Evolutionary conservation across 441 rosid genomes (phyloP).

Genomic region (Syzygium syzygioides): DNA sequence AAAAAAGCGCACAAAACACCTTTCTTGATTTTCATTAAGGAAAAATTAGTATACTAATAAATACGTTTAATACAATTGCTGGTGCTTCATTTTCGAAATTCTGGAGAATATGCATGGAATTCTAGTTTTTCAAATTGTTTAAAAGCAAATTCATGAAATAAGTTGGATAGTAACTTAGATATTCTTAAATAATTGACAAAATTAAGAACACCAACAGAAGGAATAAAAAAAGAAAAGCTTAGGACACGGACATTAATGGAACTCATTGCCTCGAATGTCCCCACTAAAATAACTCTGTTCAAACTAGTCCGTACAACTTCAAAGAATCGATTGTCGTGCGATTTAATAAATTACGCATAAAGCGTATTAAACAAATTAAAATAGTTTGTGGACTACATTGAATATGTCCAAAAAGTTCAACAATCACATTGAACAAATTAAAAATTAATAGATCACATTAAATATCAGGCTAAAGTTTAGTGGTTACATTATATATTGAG

Average conservation of each 20-base stretch:
- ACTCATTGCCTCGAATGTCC: too few relatives aligned
- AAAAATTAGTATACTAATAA: not conserved
- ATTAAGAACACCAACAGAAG: accelerated
- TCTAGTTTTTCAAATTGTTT: not conserved
- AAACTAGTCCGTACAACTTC: not conserved
- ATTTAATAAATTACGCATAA: too few relatives aligned
- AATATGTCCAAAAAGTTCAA: too few relatives aligned
- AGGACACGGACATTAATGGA: too few relatives aligned
- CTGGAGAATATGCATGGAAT: not conserved
- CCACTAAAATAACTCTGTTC: accelerated
- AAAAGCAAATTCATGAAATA: not conserved
- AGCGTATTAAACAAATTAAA: too few relatives aligned
- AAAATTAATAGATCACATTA: too few relatives aligned
- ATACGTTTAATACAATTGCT: not conserved
- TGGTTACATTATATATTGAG: too few relatives aligned
- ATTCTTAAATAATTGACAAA: not conserved
- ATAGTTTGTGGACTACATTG: too few relatives aligned
- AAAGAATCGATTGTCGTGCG: too few relatives aligned
- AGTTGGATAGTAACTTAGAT: not conserved
- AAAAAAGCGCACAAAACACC: not conserved
- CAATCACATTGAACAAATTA: too few relatives aligned
- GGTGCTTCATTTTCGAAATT: not conserved
- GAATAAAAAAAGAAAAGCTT: not conserved
- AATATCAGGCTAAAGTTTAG: too few relatives aligned
- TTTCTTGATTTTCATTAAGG: not conserved